These are phyloP conservation scores for Cryphonectria radicalis DNA, from an alignment of 2,329 filamentous ascomycete species.

Conservation along the genomic window DNA sequence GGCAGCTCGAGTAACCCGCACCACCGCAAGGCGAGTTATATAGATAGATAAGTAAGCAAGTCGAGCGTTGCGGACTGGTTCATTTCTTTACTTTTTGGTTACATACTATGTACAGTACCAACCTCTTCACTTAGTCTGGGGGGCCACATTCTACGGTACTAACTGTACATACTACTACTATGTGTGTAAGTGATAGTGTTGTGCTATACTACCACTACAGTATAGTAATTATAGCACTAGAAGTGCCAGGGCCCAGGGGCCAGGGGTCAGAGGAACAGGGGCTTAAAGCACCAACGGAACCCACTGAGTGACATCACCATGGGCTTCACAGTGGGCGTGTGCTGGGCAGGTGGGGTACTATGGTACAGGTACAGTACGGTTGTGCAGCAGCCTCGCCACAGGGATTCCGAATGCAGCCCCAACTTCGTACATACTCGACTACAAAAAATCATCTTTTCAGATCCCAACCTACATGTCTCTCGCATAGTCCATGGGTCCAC, in stretches of 20 bases:
- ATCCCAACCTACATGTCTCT: not conserved
- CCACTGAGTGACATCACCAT: slow-evolving; percentile 22
- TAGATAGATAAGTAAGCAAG: not conserved
- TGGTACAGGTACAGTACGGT: too few relatives aligned
- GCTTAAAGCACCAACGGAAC: not conserved
- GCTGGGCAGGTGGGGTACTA: not conserved
- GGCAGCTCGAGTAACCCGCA: too few relatives aligned
- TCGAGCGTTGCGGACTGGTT: not conserved
- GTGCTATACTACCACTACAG: too few relatives aligned
- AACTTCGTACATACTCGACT: not conserved
- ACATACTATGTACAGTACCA: not conserved
- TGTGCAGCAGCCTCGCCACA: not conserved
- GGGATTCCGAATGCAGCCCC: not conserved
- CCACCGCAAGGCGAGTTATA: not conserved
- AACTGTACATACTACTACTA: not conserved
- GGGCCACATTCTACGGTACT: not conserved
- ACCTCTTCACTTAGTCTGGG: not conserved
- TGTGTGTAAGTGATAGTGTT: too few relatives aligned
- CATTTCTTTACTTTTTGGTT: not conserved
- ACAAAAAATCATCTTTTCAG: not conserved
- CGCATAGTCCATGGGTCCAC: slow-evolving; percentile 37
- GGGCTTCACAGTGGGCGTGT: not conserved
- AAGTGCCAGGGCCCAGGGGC: not conserved
- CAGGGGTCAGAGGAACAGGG: not conserved
- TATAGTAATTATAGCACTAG: not conserved